These are phyloP conservation scores for Chaetomium fimeti DNA, from an alignment of 495 filamentous ascomycete genomes.

Conservation along the genomic window DNA sequence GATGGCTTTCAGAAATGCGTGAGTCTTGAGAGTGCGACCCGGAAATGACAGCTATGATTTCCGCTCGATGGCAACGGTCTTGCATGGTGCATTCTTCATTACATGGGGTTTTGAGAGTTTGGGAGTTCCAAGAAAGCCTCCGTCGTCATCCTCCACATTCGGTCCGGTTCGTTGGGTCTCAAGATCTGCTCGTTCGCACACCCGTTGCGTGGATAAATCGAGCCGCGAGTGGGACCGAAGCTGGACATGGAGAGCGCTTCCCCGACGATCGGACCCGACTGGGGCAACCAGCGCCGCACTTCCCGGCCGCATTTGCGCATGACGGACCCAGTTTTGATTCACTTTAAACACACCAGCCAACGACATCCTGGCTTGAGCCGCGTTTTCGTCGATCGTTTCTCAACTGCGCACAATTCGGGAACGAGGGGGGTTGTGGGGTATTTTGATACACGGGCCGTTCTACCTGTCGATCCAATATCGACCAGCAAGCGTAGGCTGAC, in stretches of 20 bases:
- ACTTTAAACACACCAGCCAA: slow-evolving; percentile 12
- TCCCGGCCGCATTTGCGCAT: slow-evolving; percentile 14
- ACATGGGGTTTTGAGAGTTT: not conserved
- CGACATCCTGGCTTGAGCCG: slow-evolving; percentile 1
- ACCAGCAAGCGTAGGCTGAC: not conserved
- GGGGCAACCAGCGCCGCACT: slow-evolving; percentile 7
- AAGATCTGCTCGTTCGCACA: not conserved
- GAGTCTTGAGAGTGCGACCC: not conserved
- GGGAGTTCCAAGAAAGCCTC: not conserved
- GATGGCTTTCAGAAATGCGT: not conserved
- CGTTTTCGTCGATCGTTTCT: slow-evolving; percentile 9
- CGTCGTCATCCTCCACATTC: not conserved
- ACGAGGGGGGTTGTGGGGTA: not conserved
- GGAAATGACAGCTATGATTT: not conserved
- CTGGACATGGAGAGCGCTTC: slow-evolving; percentile 8
- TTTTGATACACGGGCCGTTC: slow-evolving; percentile 6
- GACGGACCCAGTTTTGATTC: slow-evolving; percentile 17
- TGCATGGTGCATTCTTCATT: not conserved
- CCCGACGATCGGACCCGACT: slow-evolving; percentile 13
- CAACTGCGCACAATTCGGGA: not conserved
- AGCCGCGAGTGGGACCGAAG: not conserved
- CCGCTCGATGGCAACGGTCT: not conserved
- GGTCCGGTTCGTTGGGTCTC: not conserved
- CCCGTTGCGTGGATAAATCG: slow-evolving; percentile 9
- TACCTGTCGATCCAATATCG: slow-evolving; percentile 22